Conservation (phyloP, 2,329 filamentous ascomycete species). For the Aspergillus tamarii region DNA sequence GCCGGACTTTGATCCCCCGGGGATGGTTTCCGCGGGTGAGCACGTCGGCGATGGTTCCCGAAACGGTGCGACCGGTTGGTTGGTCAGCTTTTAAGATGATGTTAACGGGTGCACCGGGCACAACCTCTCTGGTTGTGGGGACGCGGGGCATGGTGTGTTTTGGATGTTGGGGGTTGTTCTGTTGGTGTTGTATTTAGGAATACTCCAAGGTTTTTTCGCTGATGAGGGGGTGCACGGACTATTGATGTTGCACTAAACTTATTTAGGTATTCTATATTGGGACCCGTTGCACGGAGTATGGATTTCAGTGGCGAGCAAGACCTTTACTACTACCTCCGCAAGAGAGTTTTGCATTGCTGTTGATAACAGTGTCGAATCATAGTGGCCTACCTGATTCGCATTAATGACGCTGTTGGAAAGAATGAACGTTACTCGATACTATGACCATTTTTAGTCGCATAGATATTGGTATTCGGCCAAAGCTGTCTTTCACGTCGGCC, state of each 20-base stretch:
- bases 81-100: slow-evolving; percentile 79
- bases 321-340: no score
- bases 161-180: background rate
- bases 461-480: no score
- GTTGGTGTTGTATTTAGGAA: background rate
- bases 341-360: no score
- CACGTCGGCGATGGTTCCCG: slow-evolving; percentile 67
- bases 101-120: slow-evolving; percentile 65
- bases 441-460: no score
- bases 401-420: no score
- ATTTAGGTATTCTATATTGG: background rate
- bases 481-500: no score
- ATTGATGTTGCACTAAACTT: background rate
- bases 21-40: slow-evolving; percentile 76
- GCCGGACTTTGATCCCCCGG: slow-evolving; percentile 76
- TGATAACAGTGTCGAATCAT: no score
- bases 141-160: background rate
- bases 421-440: no score
- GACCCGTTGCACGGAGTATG: no score
- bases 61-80: slow-evolving; percentile 70
- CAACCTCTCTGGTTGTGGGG: slow-evolving; percentile 26
- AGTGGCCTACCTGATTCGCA: no score
- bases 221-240: background rate
- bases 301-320: background rate
- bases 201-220: background rate